Base-by-base conservation (phyloP, 2,329 filamentous ascomycete species). In the Fusarium sp. region DNA sequence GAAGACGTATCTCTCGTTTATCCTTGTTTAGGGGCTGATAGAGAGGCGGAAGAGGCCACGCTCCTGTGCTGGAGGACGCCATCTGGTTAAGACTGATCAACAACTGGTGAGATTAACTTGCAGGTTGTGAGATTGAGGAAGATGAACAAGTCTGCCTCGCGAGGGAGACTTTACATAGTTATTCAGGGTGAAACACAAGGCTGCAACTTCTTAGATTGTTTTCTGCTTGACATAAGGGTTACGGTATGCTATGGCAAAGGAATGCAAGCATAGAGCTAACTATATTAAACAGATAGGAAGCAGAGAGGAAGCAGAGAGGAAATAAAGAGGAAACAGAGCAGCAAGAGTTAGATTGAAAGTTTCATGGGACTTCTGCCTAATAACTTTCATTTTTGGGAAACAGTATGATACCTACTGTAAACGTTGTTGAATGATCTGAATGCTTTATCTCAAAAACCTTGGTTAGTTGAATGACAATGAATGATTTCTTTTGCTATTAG, bases 81-180 rank as follows among this genome's bases (percentile, higher is more conserved):
- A 60, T 62, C 12, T 11, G 21, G 10, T 4, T 4, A 10, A 14
- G 4, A 2, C 15, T 31, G 21, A 18, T 9, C 5, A 23, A 19
- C 29, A 19, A 33, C 4, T 23, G 11, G 21, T 19, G 27, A 23
- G 27, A 5, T 5, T 31, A 27, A 33, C 10, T 33, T 33, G 27
- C 5, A 48, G 27, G n/a, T 29, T 21, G 3, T 33, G 18, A 14
- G 5, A 3, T 15, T 57, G 49, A 44, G 1, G 5, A 27, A 0
- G 0, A n/a, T 16, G 37, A 21, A 0, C 3, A 29, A 31, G 9
- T 37, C 49, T 37, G 10, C 23, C 10, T 27, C 5, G 0, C 18
- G 12, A 25, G 23, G 37, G 14, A 16, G 14, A 4, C 18, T 37
- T 27, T 37, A 52, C 27, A 52, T 52, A 52, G 23, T 0, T 12